A percentile compares a stretch with the other conserved stretches of the same genome.
phyloP scores from a whole-genome alignment of 208 protist species.

The Trypanosoma melophagium region DNA sequence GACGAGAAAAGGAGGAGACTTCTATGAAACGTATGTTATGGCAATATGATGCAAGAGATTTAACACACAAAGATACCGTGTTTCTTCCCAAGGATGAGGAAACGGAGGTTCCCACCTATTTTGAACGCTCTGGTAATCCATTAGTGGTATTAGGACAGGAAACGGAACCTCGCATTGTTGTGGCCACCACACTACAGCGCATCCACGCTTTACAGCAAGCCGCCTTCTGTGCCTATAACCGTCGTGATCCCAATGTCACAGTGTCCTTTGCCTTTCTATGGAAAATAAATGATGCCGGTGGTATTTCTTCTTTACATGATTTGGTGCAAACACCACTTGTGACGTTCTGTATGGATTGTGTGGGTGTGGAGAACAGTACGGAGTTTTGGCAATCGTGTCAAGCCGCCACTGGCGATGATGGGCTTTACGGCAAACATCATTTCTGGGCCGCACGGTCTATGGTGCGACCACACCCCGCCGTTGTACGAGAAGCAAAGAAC shows the following conservation, averaged over 20 bases:
- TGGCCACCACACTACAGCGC: slow-evolving; percentile 4
- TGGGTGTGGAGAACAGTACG: slow-evolving; percentile 6
- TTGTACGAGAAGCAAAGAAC: slow-evolving; percentile 32
- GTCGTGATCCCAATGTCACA: slow-evolving; percentile 26
- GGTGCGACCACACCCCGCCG: slow-evolving; percentile 27
- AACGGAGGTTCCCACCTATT: slow-evolving; percentile 4
- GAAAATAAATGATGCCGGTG: background rate
- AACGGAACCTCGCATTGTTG: background rate
- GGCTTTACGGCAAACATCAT: slow-evolving; percentile 40
- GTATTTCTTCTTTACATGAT: slow-evolving; percentile 23
- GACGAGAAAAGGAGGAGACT: background rate
- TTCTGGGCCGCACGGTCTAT: slow-evolving; percentile 59
- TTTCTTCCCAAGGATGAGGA: slow-evolving; percentile 3
- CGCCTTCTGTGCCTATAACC: slow-evolving; percentile 47
- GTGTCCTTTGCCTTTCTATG: slow-evolving; percentile 17
- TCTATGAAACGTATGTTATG: slow-evolving; percentile 20
- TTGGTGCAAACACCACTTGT: slow-evolving; percentile 48
- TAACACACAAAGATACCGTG: slow-evolving; percentile 6
- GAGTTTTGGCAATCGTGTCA: slow-evolving; percentile 32
- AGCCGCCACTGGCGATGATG: background rate
- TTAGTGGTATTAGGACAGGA: slow-evolving; percentile 1
- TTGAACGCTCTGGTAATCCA: slow-evolving; percentile 19
- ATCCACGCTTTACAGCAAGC: slow-evolving; percentile 15
- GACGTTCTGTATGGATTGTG: slow-evolving; percentile 44
- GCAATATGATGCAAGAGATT: slow-evolving; percentile 8